Percentiles rank a stretch among this genome's conserved stretches.
Conservation (phyloP, 495 filamentous ascomycete species). For the Xylaria acuta region DNA sequence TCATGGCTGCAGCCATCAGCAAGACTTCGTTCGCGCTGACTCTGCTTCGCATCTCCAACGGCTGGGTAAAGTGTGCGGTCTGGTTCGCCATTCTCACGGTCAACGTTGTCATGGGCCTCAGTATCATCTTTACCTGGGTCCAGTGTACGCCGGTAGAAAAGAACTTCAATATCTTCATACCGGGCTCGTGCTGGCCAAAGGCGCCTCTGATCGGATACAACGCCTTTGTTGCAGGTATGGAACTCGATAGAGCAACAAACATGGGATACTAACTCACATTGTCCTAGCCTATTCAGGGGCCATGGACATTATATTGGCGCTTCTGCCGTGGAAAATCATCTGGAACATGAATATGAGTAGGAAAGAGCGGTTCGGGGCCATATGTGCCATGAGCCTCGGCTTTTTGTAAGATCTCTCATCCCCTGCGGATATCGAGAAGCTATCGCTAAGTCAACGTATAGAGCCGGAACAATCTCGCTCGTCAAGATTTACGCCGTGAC, state of each 20-base stretch:
- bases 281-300: constrained; percentile 41
- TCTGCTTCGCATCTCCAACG: constrained; percentile 39
- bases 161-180: constrained; percentile 12
- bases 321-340: constrained; percentile 48
- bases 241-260: neutral
- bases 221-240: constrained; percentile 41
- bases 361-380: constrained; percentile 44
- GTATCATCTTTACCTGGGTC: constrained; percentile 34
- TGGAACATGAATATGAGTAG: constrained; percentile 45
- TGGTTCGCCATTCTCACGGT: constrained; percentile 40
- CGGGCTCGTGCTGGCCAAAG: constrained; percentile 38
- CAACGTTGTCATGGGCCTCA: constrained; percentile 37
- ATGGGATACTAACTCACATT: neutral
- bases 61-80: constrained; percentile 30
- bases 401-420: constrained; percentile 29
- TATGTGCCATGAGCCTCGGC: constrained; percentile 49
- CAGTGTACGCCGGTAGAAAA: constrained; percentile 40
- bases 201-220: constrained; percentile 41
- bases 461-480: constrained; percentile 36
- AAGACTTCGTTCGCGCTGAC: constrained; percentile 46
- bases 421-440: too few relatives aligned
- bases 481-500: constrained; percentile 43
- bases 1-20: constrained; percentile 41
- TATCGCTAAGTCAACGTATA: constrained; percentile 20
- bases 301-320: constrained; percentile 45